Percentiles rank a stretch among this genome's conserved stretches.
Conservation (phyloP, 306 rosid genomes). For the Neltuma alba region DNA sequence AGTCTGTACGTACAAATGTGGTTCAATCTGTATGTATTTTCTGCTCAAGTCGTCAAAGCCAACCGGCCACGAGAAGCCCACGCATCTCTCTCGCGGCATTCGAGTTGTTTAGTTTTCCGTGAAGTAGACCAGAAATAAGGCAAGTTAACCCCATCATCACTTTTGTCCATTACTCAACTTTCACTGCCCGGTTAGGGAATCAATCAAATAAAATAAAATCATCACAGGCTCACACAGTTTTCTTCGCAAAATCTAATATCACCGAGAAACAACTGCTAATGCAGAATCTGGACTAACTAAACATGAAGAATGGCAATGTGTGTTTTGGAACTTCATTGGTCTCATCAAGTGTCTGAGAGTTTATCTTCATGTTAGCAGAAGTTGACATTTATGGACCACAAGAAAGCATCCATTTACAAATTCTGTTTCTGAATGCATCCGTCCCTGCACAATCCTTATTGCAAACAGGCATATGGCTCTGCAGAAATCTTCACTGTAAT, state of each 20-base stretch:
- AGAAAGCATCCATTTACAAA: background rate
- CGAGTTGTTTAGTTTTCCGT: conserved; percentile 49
- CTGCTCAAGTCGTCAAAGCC: conserved; percentile 25
- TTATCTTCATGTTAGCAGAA: background rate
- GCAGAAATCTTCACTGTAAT: conserved; percentile 31
- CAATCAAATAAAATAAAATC: background rate
- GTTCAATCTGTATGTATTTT: background rate
- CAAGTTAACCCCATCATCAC: conserved; percentile 26
- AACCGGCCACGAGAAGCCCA: conserved; percentile 35
- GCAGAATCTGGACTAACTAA: background rate
- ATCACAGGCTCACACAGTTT: background rate
- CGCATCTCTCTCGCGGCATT: conserved; percentile 30
- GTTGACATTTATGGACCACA: background rate
- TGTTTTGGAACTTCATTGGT: background rate
- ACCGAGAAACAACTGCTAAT: background rate
- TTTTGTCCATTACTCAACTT: background rate
- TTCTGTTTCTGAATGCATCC: background rate
- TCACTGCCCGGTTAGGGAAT: conserved; percentile 21
- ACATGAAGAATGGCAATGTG: background rate
- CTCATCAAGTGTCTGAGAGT: background rate
- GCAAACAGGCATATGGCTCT: too few relatives aligned
- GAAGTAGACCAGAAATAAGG: background rate
- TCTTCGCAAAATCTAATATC: background rate
- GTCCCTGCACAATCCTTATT: background rate
- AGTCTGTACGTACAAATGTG: conserved; percentile 23